These are phyloP conservation scores for Mycocentrospora acerina DNA, from an alignment of 2,329 filamentous ascomycete genomes.

Conservation along the genomic window DNA sequence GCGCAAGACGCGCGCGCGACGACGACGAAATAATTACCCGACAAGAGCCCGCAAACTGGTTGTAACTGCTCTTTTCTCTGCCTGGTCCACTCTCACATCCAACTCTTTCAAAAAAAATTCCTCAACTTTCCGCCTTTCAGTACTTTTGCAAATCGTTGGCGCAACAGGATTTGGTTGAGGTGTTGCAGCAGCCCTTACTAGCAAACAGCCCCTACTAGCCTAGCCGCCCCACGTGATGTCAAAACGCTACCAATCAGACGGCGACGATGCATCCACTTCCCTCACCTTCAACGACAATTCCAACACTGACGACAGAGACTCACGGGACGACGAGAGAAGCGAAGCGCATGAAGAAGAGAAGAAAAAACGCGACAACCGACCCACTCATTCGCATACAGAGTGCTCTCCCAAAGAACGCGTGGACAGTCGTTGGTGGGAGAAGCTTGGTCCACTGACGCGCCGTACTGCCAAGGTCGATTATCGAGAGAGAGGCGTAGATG, in stretches of 20 bases:
- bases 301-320: conserved; percentile 5
- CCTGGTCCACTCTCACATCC: no score
- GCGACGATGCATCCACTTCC: no score
- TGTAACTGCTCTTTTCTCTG: no score
- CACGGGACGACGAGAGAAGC: conserved; percentile 5
- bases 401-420: conserved; percentile 1
- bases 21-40: no score
- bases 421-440: conserved; percentile 8
- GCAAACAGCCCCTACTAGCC: conserved; percentile 1
- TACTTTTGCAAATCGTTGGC: no score
- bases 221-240: conserved; percentile 32
- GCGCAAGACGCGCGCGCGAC: background rate
- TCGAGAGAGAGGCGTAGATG: background rate
- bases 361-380: background rate
- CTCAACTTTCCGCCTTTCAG: no score
- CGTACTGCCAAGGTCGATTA: conserved; percentile 10
- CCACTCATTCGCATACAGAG: background rate
- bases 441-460: conserved; percentile 2
- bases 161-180: no score
- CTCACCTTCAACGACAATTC: conserved; percentile 8
- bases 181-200: no score
- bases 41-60: no score
- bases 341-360: conserved; percentile 2
- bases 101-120: no score
- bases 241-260: conserved; percentile 25